Conservation (phyloP, 495 filamentous ascomycete genomes). For the Corynascus novoguineensis region DNA sequence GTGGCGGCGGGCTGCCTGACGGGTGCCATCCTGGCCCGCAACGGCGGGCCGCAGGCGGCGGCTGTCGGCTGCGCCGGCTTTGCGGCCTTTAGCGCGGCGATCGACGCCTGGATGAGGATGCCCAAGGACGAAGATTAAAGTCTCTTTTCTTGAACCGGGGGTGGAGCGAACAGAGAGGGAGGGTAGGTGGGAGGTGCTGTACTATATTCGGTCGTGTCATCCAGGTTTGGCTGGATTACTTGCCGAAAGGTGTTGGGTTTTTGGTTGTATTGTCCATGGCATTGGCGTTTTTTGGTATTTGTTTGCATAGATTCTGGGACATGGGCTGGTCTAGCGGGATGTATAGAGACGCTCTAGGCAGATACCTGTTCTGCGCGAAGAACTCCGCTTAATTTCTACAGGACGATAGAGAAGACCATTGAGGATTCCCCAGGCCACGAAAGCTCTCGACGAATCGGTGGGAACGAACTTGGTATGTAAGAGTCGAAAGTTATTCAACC, state of each 20-base stretch:
- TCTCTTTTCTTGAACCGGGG: not conserved
- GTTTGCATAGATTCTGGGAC: constrained; percentile 10
- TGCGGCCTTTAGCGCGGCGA: constrained; percentile 90
- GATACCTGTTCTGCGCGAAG: not conserved
- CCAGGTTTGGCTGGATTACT: not conserved
- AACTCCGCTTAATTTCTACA: constrained; percentile 11
- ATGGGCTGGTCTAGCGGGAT: constrained; percentile 2
- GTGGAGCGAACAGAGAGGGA: not conserved
- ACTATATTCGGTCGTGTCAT: constrained; percentile 6
- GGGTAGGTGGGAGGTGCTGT: not conserved
- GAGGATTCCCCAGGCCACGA: too few species aligned
- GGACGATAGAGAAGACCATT: not conserved
- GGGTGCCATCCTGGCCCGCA: constrained; percentile 75
- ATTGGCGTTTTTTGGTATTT: constrained; percentile 13
- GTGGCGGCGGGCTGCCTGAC: constrained; percentile 85
- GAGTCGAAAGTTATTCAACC: not conserved
- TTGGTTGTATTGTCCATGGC: constrained; percentile 14
- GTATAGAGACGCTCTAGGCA: constrained; percentile 7
- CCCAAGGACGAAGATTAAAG: constrained; percentile 48
- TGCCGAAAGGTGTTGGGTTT: not conserved
- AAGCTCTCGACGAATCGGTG: too few species aligned
- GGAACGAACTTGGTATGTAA: not conserved
- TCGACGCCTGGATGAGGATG: constrained; percentile 83
- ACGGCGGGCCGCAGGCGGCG: constrained; percentile 85
- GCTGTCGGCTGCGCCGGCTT: constrained; percentile 89